Evolutionary conservation across 176 grass and related monocot genomes (phyloP), one percentile per base, ranked within the genome.

Genomic region (Cocos nucifera): DNA sequence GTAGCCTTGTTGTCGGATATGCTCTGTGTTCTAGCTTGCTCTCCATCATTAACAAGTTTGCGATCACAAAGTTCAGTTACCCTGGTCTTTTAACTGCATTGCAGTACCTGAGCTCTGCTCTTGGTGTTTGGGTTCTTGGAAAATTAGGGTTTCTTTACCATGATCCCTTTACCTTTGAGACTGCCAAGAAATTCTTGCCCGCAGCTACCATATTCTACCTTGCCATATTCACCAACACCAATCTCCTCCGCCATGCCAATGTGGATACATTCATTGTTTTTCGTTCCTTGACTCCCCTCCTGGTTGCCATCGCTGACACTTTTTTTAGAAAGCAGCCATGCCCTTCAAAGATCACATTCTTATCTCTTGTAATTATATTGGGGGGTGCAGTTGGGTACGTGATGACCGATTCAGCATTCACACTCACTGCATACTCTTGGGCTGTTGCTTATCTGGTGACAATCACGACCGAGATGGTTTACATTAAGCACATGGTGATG

Each of bases 211-310:
- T 94, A 61, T 94, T 94, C 63, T 94, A 94, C 74, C 80, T 94
- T 25, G 89, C 89, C 64, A 94, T 94, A 75, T 94, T 94, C 75
- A 94, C 89, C 5, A 94, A 94, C 68, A 94, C 89, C 62, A 88
- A 94, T 58, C 85, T 94, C 59, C 75, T 94, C 57, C 18, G n/a
- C 53, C 89, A 94, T 62, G 89, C 89, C 58, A 94, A 94, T 56
- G 84, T 88, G 2, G 89, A 94, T 69, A 94, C 89, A 1, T 94
- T 94, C 51, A 88, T 94, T 49, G 84, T 94, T 17, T 94, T 94
- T 62, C 83, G 89, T 61, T 88, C 80, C 48, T 65, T 94, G 74
- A 94, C 84, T 16, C 89, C 84, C 0, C 84, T 94, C 44, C 49
- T 94, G 57, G 89, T 94, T 59, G 84, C 89, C 57, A 85, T 94